A percentile compares a stretch with the other conserved stretches of the same genome.
Conservation (phyloP, 1,284 basidiomycete species). For the Violaceomyces palustris region DNA sequence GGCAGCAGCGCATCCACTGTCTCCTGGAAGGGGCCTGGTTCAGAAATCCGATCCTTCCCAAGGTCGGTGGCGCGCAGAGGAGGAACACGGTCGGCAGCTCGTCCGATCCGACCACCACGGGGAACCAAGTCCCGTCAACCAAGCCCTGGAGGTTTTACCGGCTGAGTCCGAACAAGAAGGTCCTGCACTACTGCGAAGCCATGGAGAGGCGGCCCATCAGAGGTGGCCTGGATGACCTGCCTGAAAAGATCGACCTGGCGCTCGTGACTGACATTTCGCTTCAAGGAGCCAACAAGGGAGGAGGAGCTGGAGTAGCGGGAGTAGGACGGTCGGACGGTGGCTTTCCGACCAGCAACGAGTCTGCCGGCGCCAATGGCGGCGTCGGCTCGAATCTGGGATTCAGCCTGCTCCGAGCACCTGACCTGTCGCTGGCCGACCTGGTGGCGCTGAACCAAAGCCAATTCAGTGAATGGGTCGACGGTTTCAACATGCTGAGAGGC, state of each 20-base stretch:
- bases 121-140: no score
- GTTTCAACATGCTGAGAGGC: constrained; percentile 66
- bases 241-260: constrained; percentile 60
- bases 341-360: neutral
- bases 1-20: constrained; percentile 82
- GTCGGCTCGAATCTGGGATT: no score
- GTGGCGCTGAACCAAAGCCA: constrained; percentile 77
- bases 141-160: constrained; percentile 53
- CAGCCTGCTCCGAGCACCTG: constrained; percentile 32
- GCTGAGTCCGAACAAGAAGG: constrained; percentile 61
- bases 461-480: constrained; percentile 95
- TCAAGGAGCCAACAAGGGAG: no score
- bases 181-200: constrained; percentile 76
- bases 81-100: neutral
- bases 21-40: constrained; percentile 88
- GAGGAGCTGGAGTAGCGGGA: no score
- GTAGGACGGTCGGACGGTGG: no score
- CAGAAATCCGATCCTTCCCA: constrained; percentile 57
- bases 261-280: constrained; percentile 49
- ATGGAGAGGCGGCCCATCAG: constrained; percentile 70
- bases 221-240: constrained; percentile 75
- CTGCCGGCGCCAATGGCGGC: neutral
- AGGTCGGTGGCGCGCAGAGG: neutral
- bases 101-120: no score
- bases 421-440: constrained; percentile 67